Conservation (phyloP, 805 yeast species). For the Danielozyma ontarioensis region DNA sequence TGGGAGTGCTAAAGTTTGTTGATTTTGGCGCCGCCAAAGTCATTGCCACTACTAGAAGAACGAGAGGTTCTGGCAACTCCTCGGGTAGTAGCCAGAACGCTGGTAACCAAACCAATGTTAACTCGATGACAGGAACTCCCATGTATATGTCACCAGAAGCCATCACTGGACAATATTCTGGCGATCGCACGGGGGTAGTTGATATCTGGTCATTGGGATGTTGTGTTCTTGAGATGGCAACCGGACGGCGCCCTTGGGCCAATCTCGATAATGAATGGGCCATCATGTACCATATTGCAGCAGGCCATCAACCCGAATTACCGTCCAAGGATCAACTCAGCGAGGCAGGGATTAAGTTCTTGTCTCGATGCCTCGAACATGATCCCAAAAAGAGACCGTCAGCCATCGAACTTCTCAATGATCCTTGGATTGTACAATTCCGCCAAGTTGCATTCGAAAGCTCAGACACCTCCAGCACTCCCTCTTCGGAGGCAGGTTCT, state of each 20-base stretch:
- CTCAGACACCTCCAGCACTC: conserved; percentile 27
- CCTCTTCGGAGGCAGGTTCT: conserved; percentile 26
- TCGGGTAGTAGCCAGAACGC: neutral
- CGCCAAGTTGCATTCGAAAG: conserved; percentile 62
- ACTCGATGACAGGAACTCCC: conserved; percentile 84
- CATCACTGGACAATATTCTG: conserved; percentile 64
- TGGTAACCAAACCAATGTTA: conserved; percentile 19
- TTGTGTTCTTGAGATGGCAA: conserved; percentile 92
- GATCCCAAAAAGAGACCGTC: conserved; percentile 77
- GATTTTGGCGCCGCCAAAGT: conserved; percentile 98
- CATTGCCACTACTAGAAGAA: conserved; percentile 56
- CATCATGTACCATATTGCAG: conserved; percentile 96
- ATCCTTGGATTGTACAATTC: conserved; percentile 83
- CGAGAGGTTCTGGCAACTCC: conserved; percentile 16
- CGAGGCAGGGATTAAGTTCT: conserved; percentile 63
- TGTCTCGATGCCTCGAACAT: conserved; percentile 71
- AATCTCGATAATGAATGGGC: conserved; percentile 97
- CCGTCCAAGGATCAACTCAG: conserved; percentile 79
- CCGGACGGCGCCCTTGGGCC: conserved; percentile 96
- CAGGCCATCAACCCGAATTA: conserved; percentile 84
- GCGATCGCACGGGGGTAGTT: conserved; percentile 57
- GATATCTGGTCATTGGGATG: conserved; percentile 98
- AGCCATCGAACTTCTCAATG: conserved; percentile 79
- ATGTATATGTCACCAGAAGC: conserved; percentile 99
- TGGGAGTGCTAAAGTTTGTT: conserved; percentile 90